Conservation (phyloP, 2,329 filamentous ascomycete species). For the Xylariaceae sp. region DNA sequence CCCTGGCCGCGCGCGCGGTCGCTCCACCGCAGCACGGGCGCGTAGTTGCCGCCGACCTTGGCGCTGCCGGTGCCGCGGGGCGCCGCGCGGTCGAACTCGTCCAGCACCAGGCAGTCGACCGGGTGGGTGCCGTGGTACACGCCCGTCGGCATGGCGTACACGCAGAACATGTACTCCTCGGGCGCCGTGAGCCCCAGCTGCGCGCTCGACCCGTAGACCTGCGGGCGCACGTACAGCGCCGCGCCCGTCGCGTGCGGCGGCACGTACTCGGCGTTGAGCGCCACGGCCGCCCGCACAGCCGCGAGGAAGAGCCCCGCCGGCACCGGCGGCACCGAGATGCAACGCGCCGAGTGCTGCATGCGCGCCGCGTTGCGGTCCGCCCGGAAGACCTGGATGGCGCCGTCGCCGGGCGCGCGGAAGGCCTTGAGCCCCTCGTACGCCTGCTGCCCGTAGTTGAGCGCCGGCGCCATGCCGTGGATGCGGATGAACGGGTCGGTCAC, state of each 20-base stretch:
- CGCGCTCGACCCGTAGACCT: slow-evolving; percentile 79
- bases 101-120: slow-evolving; percentile 79
- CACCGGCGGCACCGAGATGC: slow-evolving; percentile 75
- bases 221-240: slow-evolving; percentile 84
- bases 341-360: slow-evolving; percentile 76
- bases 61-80: slow-evolving; percentile 82
- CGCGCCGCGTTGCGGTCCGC: slow-evolving; percentile 76
- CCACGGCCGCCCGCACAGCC: slow-evolving; percentile 72
- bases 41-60: slow-evolving; percentile 96
- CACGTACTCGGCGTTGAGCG: slow-evolving; percentile 82
- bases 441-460: slow-evolving; percentile 94
- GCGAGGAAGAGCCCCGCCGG: slow-evolving; percentile 69
- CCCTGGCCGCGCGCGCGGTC: slow-evolving; percentile 72
- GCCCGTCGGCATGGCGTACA: slow-evolving; percentile 85
- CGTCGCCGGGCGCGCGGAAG: slow-evolving; percentile 64
- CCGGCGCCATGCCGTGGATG: slow-evolving; percentile 92
- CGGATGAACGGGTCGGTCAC: slow-evolving; percentile 76
- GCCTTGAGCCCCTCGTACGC: slow-evolving; percentile 98
- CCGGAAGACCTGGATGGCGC: slow-evolving; percentile 79
- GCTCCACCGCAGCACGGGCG: slow-evolving; percentile 81
- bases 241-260: slow-evolving; percentile 84
- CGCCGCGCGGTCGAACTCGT: slow-evolving; percentile 90
- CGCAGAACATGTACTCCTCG: slow-evolving; percentile 85
- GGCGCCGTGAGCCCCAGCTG: slow-evolving; percentile 82
- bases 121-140: slow-evolving; percentile 89